A percentile compares a stretch with the other conserved stretches of the same genome.
These are phyloP conservation scores for Scutellaria barbata DNA, from an alignment of 257 asterid genomes.

Conservation along the genomic window DNA sequence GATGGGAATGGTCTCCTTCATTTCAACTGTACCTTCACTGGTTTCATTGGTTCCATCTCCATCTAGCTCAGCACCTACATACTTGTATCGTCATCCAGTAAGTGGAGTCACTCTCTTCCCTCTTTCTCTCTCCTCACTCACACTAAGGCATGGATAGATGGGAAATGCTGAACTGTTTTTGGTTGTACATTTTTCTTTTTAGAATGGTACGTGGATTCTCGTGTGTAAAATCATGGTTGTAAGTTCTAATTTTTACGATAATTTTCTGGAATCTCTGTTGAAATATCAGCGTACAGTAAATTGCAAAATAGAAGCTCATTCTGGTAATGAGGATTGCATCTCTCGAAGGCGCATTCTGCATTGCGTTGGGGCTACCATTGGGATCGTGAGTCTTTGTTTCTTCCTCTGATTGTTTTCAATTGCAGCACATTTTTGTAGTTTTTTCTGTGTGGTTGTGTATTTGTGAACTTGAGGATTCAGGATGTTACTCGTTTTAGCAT, in stretches of 20 bases:
- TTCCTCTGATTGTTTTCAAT: conserved; percentile 10
- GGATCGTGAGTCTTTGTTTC: conserved; percentile 56
- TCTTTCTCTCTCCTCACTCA: too few relatives aligned
- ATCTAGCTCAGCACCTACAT: conserved; percentile 40
- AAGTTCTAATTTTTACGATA: not conserved
- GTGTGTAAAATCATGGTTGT: not conserved
- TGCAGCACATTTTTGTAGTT: not conserved
- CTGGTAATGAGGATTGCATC: conserved; percentile 43
- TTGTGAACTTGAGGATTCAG: not conserved
- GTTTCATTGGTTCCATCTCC: conserved; percentile 48
- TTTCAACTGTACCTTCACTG: conserved; percentile 71
- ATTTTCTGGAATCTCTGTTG: not conserved
- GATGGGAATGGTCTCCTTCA: conserved; percentile 65
- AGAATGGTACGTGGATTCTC: too few relatives aligned
- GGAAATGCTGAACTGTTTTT: not conserved
- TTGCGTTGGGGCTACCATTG: conserved; percentile 65
- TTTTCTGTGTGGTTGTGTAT: not conserved
- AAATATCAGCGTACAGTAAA: conserved; percentile 49
- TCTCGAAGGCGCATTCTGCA: conserved; percentile 71
- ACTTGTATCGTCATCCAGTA: conserved; percentile 49
- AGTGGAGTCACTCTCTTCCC: conserved; percentile 22
- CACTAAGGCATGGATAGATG: not conserved
- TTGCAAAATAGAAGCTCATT: conserved; percentile 57
- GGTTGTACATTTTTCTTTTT: too few relatives aligned
- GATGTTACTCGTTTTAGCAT: too few relatives aligned